Percentiles rank a stretch among this genome's conserved stretches.
phyloP scores from a whole-genome alignment of 2,329 filamentous ascomycete genomes.

The Verruconis gallopava region DNA sequence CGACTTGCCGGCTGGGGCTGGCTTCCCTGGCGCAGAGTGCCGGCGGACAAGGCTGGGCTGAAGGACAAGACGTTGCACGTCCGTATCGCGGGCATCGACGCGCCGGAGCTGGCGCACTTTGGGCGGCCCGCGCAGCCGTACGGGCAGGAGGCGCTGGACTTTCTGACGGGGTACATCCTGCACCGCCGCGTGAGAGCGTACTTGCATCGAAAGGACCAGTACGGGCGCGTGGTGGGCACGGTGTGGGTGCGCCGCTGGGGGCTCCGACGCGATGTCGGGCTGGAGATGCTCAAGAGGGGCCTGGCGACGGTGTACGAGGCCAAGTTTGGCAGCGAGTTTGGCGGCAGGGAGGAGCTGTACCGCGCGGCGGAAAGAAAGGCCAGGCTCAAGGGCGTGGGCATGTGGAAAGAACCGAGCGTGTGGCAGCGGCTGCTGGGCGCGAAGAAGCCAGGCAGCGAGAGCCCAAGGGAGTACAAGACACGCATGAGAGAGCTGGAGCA shows the following conservation, averaged over 20 bases:
- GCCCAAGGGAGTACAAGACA: slow-evolving; percentile 76
- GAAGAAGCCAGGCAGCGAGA: slow-evolving; percentile 49
- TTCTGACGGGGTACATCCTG: slow-evolving; percentile 61
- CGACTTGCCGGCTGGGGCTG: slow-evolving; percentile 83
- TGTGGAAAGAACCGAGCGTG: slow-evolving; percentile 52
- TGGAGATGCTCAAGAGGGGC: slow-evolving; percentile 77
- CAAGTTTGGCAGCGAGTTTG: slow-evolving; percentile 81
- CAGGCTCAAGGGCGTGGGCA: slow-evolving; percentile 29
- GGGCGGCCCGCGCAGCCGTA: slow-evolving; percentile 78
- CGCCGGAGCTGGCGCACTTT: slow-evolving; percentile 87
- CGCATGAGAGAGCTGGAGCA: slow-evolving; percentile 33
- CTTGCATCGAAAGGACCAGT: slow-evolving; percentile 78
- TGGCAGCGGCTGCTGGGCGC: slow-evolving; percentile 34
- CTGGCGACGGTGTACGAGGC: slow-evolving; percentile 89
- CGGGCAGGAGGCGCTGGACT: slow-evolving; percentile 65
- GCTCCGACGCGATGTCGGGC: slow-evolving; percentile 65
- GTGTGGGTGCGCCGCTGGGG: slow-evolving; percentile 62
- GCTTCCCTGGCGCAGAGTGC: slow-evolving; percentile 59
- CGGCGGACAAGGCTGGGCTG: slow-evolving; percentile 52
- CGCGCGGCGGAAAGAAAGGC: slow-evolving; percentile 47
- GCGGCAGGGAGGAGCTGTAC: slow-evolving; percentile 50
- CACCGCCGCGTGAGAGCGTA: slow-evolving; percentile 66
- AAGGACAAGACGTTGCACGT: slow-evolving; percentile 75
- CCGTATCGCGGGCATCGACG: slow-evolving; percentile 82
- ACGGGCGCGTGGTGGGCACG: slow-evolving; percentile 78